Evolutionary conservation across 495 filamentous ascomycete genomes (phyloP), one percentile per base, ranked within the genome.

Genomic region (Aspergillus diversus): DNA sequence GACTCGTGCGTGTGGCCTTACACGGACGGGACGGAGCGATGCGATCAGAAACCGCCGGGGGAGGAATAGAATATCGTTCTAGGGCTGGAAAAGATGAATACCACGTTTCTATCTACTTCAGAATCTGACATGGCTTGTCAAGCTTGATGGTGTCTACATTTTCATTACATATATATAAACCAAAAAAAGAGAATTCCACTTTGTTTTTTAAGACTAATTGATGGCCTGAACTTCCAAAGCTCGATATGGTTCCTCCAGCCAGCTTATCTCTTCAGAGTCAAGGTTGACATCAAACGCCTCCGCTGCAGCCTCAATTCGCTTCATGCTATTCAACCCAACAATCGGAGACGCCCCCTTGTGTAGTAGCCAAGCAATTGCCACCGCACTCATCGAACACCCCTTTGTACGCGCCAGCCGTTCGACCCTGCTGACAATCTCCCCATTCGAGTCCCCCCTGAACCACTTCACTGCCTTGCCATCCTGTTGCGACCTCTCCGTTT

Each of bases 281-380:
- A 90, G 60, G 32, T 65, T 66, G 60, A 85, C 76, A 2, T 73
- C 73, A 13, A 83, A 71, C 17, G 78, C 73, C 66, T 74, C 71
- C 33, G 84, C 66, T 6, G 80, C 83, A 62, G 86, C 81, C 16
- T 89, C 83, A 43, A 91, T 75, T 51, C 87, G 71, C 66, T 81
- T 68, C 5, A 81, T 63, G 61, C 75, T 86, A 59, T 78, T 82
- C 59, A 91, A 75, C 2, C 88, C 88, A 39, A 90, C 77, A 63
- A 89, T 86, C 8, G 88, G 87, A 59, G 75, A 80, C 11, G 79
- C 75, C 5, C 79, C 81, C 47, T 65, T 72, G 15, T 54, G 42
- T 39, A 83, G 74, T 58, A 80, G 77, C 88, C 89, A 92, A 3
- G 86, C 87, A 51, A 87, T 79, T 1, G 87, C 82, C 32, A 90